Conservation (phyloP, 306 rosid species). For the Acacia acuminata region DNA sequence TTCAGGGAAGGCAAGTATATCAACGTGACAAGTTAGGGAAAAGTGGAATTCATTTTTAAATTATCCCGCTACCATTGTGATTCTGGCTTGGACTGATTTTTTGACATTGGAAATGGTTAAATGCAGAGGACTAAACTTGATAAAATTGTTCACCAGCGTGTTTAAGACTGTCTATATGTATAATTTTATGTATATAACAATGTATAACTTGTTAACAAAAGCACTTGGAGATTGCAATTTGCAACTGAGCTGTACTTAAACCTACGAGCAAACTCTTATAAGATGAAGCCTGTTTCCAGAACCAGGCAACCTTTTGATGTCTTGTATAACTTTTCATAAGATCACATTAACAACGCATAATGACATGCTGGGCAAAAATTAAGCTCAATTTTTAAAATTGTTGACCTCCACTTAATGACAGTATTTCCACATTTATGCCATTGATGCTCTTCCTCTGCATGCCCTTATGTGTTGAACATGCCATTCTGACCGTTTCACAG, state of each 20-base stretch:
- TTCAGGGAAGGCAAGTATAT: background rate
- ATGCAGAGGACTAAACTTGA: conserved; percentile 1
- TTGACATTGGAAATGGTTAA: background rate
- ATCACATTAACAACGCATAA: background rate
- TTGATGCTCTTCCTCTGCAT: conserved; percentile 13
- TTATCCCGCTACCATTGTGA: background rate
- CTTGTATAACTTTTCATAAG: background rate
- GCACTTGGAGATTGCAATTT: background rate
- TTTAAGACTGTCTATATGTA: background rate
- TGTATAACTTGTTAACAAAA: background rate
- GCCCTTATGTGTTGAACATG: background rate
- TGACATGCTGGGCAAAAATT: background rate
- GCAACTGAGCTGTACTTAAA: conserved; percentile 10
- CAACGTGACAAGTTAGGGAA: background rate
- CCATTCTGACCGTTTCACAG: background rate
- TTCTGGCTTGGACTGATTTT: conserved; percentile 4
- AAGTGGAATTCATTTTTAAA: background rate
- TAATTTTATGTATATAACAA: too few species aligned
- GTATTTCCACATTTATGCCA: conserved; percentile 4
- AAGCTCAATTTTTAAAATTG: conserved; percentile 2
- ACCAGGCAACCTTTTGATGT: background rate
- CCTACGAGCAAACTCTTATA: background rate
- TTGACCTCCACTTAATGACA: background rate
- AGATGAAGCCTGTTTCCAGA: conserved; percentile 4
- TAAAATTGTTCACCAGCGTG: background rate